Base-by-base conservation (phyloP, 257 asterid genomes). In the Fraxinus quadrangulata region DNA sequence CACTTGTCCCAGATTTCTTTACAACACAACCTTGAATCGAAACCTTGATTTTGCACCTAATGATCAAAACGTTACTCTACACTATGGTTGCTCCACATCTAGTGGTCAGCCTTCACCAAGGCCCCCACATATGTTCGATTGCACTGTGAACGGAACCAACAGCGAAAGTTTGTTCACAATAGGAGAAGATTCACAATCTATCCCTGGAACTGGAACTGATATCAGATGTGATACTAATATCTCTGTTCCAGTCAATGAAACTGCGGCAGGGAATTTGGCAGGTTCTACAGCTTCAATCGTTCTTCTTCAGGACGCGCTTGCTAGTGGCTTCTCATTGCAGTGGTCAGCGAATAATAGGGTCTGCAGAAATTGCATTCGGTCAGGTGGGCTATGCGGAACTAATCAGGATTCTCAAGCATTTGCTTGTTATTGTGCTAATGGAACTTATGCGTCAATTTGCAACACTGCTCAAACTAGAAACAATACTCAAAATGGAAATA, bases 321-420 rank as follows among this genome's bases (percentile, higher is more conserved):
- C 8, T 4, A 33, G 31, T 1, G 97, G 97, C 11, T 92, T 92
- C 75, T 69, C 78, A 23, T 76, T 91, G 34, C 67, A 69, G 51
- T 92, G 90, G 87, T 72, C 12, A n/a, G 91, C 88, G 19, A 68
- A 81, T 10, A 66, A 86, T 12, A 21, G 70, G 0, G 3, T 2
- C 5, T 90, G 97, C 73, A 14, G 1, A 0, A 5, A 39, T 0
- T 92, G 96, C 79, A 7, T 0, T 4, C 2, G 0, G 2, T 81
- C 91, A 33, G 84, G 87, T 4, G 96, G 97, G 49, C 6, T 65
- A 45, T 92, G 97, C 21, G 97, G 93, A 75, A 77, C 73, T 31
- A 23, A 87, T 67, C 72, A 30, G 31, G 26, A 1, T 19, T 21
- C 78, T 6, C n/a, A 0, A 8, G 47, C 87, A 42, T 90, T 88